A percentile compares a stretch with the other conserved stretches of the same genome.
phyloP scores from a whole-genome alignment of 768 basidiomycete species.

The Exidia glandulosa region DNA sequence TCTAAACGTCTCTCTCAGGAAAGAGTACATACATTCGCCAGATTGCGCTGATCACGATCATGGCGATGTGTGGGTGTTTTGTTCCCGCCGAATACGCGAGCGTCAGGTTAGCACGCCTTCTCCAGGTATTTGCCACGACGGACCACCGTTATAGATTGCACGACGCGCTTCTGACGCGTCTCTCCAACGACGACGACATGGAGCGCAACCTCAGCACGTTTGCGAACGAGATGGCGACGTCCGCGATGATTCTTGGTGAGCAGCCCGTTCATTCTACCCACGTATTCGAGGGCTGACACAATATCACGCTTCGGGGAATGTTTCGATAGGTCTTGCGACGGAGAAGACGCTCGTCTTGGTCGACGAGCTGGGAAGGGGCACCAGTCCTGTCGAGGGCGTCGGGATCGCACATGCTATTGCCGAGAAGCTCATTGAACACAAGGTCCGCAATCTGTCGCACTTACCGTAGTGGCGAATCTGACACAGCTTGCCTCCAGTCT shows the following conservation, averaged over 20 bases:
- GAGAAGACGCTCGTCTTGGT: constrained; percentile 66
- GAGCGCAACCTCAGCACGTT: constrained; percentile 90
- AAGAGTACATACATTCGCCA: constrained; percentile 93
- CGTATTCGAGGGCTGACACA: not conserved
- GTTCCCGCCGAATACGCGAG: constrained; percentile 92
- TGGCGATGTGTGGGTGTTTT: constrained; percentile 86
- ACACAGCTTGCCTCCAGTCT: constrained; percentile 31
- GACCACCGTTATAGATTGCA: constrained; percentile 42
- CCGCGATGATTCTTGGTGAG: constrained; percentile 80
- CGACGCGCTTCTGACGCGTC: constrained; percentile 70
- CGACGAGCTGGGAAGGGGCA: constrained; percentile 91
- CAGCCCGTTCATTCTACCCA: not conserved
- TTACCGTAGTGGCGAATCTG: not conserved
- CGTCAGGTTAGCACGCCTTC: constrained; percentile 42
- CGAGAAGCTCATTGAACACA: constrained; percentile 59
- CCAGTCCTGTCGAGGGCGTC: constrained; percentile 70
- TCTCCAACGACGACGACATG: constrained; percentile 91
- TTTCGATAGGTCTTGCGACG: constrained; percentile 50
- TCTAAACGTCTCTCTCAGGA: constrained; percentile 28
- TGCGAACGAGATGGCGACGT: constrained; percentile 87
- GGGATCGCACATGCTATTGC: constrained; percentile 80
- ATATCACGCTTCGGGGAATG: not conserved
- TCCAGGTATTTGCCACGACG: not conserved
- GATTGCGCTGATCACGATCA: constrained; percentile 67
- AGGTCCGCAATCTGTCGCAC: constrained; percentile 32